Conservation (phyloP, 2,329 filamentous ascomycete genomes). For the Helicocarpus griseus region DNA sequence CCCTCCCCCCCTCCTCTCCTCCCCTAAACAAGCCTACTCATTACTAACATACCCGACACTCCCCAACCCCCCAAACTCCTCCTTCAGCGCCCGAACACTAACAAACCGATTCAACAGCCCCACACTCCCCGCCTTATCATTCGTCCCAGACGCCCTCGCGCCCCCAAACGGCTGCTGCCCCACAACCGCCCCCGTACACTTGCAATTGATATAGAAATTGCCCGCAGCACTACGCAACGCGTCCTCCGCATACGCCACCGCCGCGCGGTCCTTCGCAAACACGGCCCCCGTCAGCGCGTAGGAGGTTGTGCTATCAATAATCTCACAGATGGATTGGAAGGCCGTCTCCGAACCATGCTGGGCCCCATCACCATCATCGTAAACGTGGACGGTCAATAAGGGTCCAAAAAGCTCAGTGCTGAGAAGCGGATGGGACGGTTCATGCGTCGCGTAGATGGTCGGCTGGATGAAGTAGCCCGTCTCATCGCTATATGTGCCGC, state of each 20-base stretch:
- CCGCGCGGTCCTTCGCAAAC: slow-evolving; percentile 31
- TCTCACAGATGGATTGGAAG: slow-evolving; percentile 50
- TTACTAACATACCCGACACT: slow-evolving; percentile 64
- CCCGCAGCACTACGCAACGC: slow-evolving; percentile 29
- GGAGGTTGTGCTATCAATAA: slow-evolving; percentile 31
- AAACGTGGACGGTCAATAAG: slow-evolving; percentile 63
- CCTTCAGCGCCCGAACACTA: slow-evolving; percentile 59
- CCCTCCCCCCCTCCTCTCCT: too few relatives aligned
- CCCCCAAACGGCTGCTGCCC: slow-evolving; percentile 66
- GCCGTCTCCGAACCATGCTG: slow-evolving; percentile 46
- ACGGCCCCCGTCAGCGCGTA: slow-evolving; percentile 36
- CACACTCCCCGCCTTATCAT: slow-evolving; percentile 61
- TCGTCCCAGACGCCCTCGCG: slow-evolving; percentile 58
- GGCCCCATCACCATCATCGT: slow-evolving; percentile 54
- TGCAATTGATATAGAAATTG: slow-evolving; percentile 37
- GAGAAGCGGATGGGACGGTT: slow-evolving; percentile 65
- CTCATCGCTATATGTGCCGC: slow-evolving; percentile 66
- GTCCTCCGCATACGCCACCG: slow-evolving; percentile 26
- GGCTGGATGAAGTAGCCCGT: slow-evolving; percentile 78
- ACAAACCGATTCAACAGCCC: slow-evolving; percentile 58
- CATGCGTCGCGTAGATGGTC: slow-evolving; percentile 67
- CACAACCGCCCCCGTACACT: slow-evolving; percentile 59
- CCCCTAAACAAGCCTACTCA: slow-evolving; percentile 29
- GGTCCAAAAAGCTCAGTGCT: slow-evolving; percentile 76
- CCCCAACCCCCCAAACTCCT: slow-evolving; percentile 59